Evolutionary conservation across 768 basidiomycete species (phyloP).

Genomic region (Hortiboletus campestris): DNA sequence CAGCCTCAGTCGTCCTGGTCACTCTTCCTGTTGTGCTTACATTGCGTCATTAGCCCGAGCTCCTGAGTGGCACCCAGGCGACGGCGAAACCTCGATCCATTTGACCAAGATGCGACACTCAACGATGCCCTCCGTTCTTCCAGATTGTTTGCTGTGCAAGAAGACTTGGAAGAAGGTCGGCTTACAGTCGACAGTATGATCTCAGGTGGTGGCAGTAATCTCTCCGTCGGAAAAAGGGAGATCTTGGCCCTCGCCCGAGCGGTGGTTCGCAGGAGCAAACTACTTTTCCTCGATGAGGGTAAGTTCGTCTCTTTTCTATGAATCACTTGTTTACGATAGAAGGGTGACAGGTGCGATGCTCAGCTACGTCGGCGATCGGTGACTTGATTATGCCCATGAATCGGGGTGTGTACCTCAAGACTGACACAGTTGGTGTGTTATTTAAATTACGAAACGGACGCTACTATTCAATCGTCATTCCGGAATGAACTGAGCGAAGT

Average conservation of each 20-base stretch:
- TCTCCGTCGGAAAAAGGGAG: conserved; percentile 62
- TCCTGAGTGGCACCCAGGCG: too few species aligned
- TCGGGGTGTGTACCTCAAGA: too few species aligned
- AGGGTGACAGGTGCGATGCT: neutral
- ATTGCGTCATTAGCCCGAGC: too few species aligned
- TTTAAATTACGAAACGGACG: too few species aligned
- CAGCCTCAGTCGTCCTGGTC: too few species aligned
- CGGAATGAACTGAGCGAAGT: too few species aligned
- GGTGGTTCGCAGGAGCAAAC: conserved; percentile 53
- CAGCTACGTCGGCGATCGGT: conserved; percentile 50
- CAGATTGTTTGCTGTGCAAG: conserved; percentile 43
- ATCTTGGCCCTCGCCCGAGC: conserved; percentile 60
- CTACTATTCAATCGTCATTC: too few species aligned
- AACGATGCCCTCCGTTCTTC: too few species aligned
- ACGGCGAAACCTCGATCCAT: too few species aligned
- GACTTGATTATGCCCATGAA: neutral
- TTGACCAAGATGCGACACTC: too few species aligned
- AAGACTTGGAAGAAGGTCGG: conserved; percentile 34
- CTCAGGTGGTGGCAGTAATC: conserved; percentile 44
- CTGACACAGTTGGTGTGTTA: too few species aligned
- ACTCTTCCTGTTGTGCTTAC: too few species aligned
- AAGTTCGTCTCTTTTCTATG: neutral
- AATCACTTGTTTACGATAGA: neutral
- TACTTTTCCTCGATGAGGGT: conserved; percentile 60
- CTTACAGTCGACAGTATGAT: conserved; percentile 47